Conservation (phyloP, 257 asterid genomes). For the Lantana camara region DNA sequence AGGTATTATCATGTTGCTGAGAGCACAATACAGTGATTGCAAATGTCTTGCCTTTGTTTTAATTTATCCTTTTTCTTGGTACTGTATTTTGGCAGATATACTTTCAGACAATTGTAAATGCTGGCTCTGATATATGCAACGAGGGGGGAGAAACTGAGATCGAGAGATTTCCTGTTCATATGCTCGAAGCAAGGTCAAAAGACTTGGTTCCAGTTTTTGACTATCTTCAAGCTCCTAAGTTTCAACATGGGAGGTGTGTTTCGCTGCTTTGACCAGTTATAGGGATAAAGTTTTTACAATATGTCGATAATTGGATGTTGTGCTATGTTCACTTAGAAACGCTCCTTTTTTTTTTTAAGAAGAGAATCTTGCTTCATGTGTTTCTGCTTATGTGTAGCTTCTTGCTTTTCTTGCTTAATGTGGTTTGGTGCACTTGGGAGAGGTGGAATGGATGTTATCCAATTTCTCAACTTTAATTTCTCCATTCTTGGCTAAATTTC, state of each 20-base stretch:
- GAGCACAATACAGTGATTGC: slow-evolving; percentile 6
- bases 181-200: slow-evolving; percentile 52
- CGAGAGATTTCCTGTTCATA: slow-evolving; percentile 44
- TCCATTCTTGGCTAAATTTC: slow-evolving; percentile 4
- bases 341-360: not conserved
- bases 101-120: slow-evolving; percentile 46
- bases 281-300: not conserved
- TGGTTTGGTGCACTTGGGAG: not conserved
- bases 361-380: not conserved
- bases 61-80: slow-evolving; percentile 18
- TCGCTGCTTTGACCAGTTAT: not conserved
- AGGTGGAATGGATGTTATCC: slow-evolving; percentile 1
- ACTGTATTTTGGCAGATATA: slow-evolving; percentile 40
- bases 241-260: slow-evolving; percentile 47
- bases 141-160: slow-evolving; percentile 81
- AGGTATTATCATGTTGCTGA: slow-evolving; percentile 35
- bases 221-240: slow-evolving; percentile 46
- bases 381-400: not conserved
- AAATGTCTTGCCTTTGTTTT: not conserved
- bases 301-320: not conserved
- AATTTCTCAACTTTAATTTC: too few relatives aligned
- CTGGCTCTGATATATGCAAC: slow-evolving; percentile 23
- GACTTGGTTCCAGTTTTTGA: slow-evolving; percentile 59
- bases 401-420: not conserved
- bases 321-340: not conserved